Evolutionary conservation across 2,329 filamentous ascomycete species (phyloP).

Genomic region (Microascus cirrosus): DNA sequence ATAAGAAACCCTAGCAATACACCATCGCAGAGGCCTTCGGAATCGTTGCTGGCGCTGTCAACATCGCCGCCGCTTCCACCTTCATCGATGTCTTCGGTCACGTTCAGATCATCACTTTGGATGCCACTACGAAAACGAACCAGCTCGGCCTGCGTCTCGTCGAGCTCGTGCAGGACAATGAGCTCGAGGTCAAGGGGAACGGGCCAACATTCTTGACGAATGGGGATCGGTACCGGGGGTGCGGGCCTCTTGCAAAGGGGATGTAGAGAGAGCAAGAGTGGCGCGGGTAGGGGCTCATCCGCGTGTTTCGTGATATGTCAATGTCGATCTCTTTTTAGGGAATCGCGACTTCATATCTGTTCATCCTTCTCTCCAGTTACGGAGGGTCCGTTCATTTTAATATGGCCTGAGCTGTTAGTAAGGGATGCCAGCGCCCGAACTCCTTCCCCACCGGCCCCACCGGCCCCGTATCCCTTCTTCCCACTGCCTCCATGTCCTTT

Average conservation of each 20-base stretch:
- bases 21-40: slow-evolving; percentile 13
- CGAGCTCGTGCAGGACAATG: too few relatives aligned
- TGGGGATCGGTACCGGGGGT: not conserved
- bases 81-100: slow-evolving; percentile 27
- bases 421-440: too few relatives aligned
- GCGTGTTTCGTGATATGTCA: not conserved
- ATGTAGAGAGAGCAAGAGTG: not conserved
- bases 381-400: too few relatives aligned
- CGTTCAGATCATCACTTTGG: slow-evolving; percentile 21
- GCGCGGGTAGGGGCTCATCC: not conserved
- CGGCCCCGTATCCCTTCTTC: too few relatives aligned
- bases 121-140: slow-evolving; percentile 18
- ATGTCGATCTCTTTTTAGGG: too few relatives aligned
- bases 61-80: slow-evolving; percentile 19
- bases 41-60: slow-evolving; percentile 9
- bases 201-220: not conserved
- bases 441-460: too few relatives aligned
- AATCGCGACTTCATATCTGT: too few relatives aligned
- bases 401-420: too few relatives aligned
- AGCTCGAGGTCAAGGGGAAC: not conserved
- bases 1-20: not conserved
- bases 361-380: too few relatives aligned
- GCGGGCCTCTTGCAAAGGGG: not conserved
- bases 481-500: too few relatives aligned
- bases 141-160: slow-evolving; percentile 20